A percentile compares a stretch with the other conserved stretches of the same genome.
These are phyloP conservation scores for Cetradonia linearis DNA, from an alignment of 495 filamentous ascomycete genomes.

Conservation along the genomic window DNA sequence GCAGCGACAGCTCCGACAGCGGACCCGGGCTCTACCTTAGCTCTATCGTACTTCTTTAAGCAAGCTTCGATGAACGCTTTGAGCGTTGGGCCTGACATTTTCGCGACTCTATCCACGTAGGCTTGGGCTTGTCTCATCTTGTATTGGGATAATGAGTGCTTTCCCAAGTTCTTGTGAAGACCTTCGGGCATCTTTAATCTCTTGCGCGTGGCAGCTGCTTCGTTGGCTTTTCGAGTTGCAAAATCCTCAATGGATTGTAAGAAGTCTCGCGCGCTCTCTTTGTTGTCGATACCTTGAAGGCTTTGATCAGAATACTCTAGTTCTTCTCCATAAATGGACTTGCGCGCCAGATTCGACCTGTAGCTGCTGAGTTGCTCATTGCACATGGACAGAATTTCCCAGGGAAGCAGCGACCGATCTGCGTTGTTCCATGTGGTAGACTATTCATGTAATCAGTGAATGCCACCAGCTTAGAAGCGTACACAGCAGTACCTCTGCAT, in stretches of 20 bases:
- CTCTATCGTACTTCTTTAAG: slow-evolving; percentile 77
- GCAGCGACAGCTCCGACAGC: slow-evolving; percentile 97
- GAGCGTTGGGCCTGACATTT: slow-evolving; percentile 66
- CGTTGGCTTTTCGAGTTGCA: slow-evolving; percentile 47
- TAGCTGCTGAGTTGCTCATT: slow-evolving; percentile 53
- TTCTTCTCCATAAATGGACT: slow-evolving; percentile 38
- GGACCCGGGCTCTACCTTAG: slow-evolving; percentile 85
- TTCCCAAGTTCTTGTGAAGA: slow-evolving; percentile 11
- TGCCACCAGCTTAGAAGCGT: background rate
- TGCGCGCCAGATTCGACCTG: slow-evolving; percentile 53
- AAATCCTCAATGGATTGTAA: slow-evolving; percentile 64
- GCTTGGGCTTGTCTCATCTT: slow-evolving; percentile 18
- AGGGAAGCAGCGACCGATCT: slow-evolving; percentile 58
- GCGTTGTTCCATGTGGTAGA: slow-evolving; percentile 65
- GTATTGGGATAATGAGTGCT: background rate
- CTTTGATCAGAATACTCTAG: slow-evolving; percentile 55
- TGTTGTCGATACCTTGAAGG: slow-evolving; percentile 65
- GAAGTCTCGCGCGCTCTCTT: slow-evolving; percentile 76
- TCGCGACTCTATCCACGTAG: slow-evolving; percentile 58
- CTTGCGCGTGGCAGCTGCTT: slow-evolving; percentile 41
- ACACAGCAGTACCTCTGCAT: slow-evolving; percentile 48
- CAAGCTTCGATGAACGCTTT: slow-evolving; percentile 69
- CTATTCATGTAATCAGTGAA: slow-evolving; percentile 15
- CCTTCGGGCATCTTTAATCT: slow-evolving; percentile 17
- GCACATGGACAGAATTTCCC: slow-evolving; percentile 60